Evolutionary conservation across 2,329 filamentous ascomycete species (phyloP).

Genomic region (Ophiostoma quercus): DNA sequence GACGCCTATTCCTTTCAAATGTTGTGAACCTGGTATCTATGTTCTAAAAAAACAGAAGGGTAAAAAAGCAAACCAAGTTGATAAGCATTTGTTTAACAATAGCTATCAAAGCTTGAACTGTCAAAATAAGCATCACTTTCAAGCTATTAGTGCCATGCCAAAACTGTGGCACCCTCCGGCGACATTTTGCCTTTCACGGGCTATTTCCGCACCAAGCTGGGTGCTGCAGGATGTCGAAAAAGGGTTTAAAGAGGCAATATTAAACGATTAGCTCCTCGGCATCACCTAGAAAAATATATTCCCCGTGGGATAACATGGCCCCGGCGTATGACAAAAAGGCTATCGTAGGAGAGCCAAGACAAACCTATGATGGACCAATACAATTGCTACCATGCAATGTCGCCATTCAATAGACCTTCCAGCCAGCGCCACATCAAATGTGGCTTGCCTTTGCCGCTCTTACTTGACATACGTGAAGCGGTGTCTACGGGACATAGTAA

Average conservation of each 20-base stretch:
- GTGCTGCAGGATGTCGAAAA: neutral
- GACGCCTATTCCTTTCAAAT: neutral
- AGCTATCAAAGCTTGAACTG: neutral
- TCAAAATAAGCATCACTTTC: neutral
- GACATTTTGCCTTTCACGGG: neutral
- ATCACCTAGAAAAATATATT: neutral
- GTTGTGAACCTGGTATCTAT: neutral
- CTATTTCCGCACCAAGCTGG: neutral
- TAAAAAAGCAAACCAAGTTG: neutral
- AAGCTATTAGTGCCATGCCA: neutral
- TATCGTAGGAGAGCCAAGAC: neutral
- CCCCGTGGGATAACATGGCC: neutral
- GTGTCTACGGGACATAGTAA: too few relatives aligned
- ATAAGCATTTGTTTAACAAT: neutral
- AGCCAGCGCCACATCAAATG: neutral
- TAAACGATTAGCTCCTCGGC: neutral
- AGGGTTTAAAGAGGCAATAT: neutral
- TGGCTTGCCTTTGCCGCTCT: neutral
- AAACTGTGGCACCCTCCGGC: neutral
- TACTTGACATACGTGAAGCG: neutral
- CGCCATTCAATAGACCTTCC: neutral
- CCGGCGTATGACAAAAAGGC: slow-evolving; percentile 1
- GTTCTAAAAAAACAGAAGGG: neutral
- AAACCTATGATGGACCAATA: neutral
- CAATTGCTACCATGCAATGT: slow-evolving; percentile 1